phyloP scores from a whole-genome alignment of 176 grass and related monocot species.

The Triticum turgidum region DNA sequence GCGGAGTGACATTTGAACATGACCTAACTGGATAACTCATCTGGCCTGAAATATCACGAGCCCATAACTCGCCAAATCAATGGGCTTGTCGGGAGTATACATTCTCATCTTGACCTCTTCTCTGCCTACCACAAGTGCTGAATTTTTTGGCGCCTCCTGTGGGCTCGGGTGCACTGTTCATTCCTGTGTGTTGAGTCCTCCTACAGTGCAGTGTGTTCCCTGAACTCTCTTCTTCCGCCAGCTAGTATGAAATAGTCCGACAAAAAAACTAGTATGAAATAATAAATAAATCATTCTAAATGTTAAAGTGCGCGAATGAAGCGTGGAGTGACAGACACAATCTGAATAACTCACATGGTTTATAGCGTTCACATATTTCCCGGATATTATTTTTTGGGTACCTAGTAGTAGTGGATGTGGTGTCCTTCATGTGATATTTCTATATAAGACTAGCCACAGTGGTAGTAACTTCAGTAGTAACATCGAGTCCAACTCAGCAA shows the following conservation, averaged over 20 bases:
- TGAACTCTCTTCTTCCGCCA: not conserved
- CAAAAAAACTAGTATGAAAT: too few relatives aligned
- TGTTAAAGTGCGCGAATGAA: not conserved
- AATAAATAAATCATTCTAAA: not conserved
- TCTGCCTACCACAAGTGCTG: constrained; percentile 2
- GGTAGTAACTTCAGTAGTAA: too few relatives aligned
- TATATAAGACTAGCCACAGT: too few relatives aligned
- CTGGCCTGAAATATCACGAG: constrained; percentile 9
- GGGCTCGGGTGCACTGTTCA: constrained; percentile 2
- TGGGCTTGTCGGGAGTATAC: not conserved
- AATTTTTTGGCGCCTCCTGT: constrained; percentile 1
- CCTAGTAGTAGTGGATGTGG: not conserved
- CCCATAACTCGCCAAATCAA: constrained; percentile 1
- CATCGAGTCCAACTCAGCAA: too few relatives aligned
- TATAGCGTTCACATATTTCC: not conserved
- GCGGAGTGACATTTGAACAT: not conserved
- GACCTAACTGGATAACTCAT: not conserved
- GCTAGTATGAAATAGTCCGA: too few relatives aligned
- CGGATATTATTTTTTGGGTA: not conserved
- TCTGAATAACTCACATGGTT: not conserved
- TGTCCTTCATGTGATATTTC: not conserved
- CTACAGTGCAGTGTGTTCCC: not conserved
- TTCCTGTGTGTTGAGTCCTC: not conserved
- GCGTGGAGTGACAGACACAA: too few relatives aligned
- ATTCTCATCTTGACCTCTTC: not conserved